Evolutionary conservation across 495 filamentous ascomycete genomes (phyloP).

Genomic region (Aspergillus diversus): DNA sequence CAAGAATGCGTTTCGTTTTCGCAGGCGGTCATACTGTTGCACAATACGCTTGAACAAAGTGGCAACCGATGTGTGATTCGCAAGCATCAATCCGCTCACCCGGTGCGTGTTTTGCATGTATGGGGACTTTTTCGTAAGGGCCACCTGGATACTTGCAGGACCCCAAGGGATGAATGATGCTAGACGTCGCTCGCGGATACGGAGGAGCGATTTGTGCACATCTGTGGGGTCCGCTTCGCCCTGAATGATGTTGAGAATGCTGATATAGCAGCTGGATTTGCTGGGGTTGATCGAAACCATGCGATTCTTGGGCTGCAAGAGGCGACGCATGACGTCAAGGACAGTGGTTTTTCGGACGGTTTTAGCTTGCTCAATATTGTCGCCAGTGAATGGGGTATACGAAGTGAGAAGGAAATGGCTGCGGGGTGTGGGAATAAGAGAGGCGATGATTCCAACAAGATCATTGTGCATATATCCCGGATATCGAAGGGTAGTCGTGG

Average conservation of each 20-base stretch:
- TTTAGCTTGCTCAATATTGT: conserved; percentile 93
- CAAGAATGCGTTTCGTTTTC: conserved; percentile 95
- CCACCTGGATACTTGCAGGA: conserved; percentile 97
- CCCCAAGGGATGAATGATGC: conserved; percentile 99
- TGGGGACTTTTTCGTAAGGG: conserved; percentile 92
- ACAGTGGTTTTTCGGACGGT: conserved; percentile 98
- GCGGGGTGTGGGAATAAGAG: conserved; percentile 91
- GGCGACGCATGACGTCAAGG: conserved; percentile 92
- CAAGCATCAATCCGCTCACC: conserved; percentile 95
- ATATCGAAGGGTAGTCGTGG: conserved; percentile 93
- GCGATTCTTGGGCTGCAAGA: conserved; percentile 96
- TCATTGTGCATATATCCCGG: conserved; percentile 99
- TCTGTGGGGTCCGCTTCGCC: conserved; percentile 97
- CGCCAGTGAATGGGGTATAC: conserved; percentile 95
- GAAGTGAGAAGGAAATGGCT: conserved; percentile 98
- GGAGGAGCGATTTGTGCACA: conserved; percentile 94
- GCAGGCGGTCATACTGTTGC: conserved; percentile 84
- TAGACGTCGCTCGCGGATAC: conserved; percentile 90
- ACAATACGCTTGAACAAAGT: conserved; percentile 95
- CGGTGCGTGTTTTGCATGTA: conserved; percentile 87
- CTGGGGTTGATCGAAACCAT: conserved; percentile 97
- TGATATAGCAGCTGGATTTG: conserved; percentile 98
- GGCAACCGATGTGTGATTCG: conserved; percentile 96
- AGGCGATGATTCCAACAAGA: conserved; percentile 93
- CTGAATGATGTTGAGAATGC: conserved; percentile 97